Base-by-base conservation (phyloP, 23 red algal species). In the Gracilaria caudata region DNA sequence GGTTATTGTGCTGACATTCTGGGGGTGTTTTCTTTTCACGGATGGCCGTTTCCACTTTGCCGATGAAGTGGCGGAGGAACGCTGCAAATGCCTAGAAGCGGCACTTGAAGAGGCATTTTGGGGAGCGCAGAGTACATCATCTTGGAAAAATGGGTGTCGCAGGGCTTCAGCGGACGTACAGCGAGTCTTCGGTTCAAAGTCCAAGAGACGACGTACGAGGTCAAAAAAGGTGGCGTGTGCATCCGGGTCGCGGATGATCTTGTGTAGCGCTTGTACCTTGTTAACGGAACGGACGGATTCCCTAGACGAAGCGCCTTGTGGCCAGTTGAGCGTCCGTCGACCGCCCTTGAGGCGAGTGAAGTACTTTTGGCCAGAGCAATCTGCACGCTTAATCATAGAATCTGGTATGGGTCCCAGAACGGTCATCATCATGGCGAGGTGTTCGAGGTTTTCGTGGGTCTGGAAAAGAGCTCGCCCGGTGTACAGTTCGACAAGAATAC, bases 401-500 rank as follows among this genome's bases (percentile, higher is more conserved):
- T 96, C 79, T 39, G 90, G 90, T 55, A 93, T 86, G 55, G 90
- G 81, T 47, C 94, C 97, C 19, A 99, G 60, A 37, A 94, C 92
- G 37, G 75, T 76, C 24, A 73, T 88, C 82, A 99, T 99, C 78
- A 94, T 89, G 32, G 83, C 83, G 35, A 99, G 47, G 73, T 95
- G 93, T 65, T 99, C 93, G 39, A 92, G 63, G 38, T 94, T 88
- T 57, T 94, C 92, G 35, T 95, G 91, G 16, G 90, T 92, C 35
- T 92, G 97, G 65, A 99, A 99, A 19, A 99, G 84, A 23, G 97
- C 88, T 44, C 79, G 32, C 53, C 97, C 97, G 7, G 93, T 86
- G 92, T 95, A 96, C 3, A 99, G 90, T 51, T 99, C 97, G 2
- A 89, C 71, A 13, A 93, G 77, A 70, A 99, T 99, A 60, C 97